Evolutionary conservation across 1,284 basidiomycete species (phyloP).

Genomic region (Agaricales sp.): DNA sequence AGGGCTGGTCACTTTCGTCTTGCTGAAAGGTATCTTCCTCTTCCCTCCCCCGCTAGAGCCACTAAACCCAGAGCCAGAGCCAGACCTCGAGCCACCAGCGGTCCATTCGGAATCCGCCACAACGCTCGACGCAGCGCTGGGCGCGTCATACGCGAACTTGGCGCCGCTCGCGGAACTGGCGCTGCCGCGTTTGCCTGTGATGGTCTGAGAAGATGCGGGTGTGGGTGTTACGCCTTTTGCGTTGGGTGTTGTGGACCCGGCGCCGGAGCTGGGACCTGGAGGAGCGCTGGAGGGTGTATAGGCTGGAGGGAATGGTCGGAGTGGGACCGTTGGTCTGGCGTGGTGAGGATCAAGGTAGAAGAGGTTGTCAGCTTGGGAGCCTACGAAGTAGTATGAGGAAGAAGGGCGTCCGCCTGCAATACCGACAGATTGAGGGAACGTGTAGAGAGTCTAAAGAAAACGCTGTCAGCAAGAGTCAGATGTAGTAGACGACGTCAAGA

Average conservation of each 20-base stretch:
- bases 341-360: constrained; percentile 98
- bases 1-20: not conserved
- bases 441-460: constrained; percentile 63
- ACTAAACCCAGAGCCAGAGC: too few relatives aligned
- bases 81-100: not conserved
- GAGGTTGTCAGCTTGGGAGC: constrained; percentile 78
- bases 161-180: too few relatives aligned
- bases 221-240: constrained; percentile 11
- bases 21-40: not conserved
- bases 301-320: not conserved
- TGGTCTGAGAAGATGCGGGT: not conserved
- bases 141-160: not conserved
- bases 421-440: constrained; percentile 91
- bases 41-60: not conserved
- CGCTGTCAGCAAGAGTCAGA: not conserved
- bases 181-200: too few relatives aligned
- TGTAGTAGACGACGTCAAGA: not conserved
- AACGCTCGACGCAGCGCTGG: not conserved
- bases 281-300: not conserved
- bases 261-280: too few relatives aligned
- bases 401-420: constrained; percentile 93
- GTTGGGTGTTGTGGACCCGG: constrained; percentile 10
- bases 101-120: not conserved
- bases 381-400: constrained; percentile 97
- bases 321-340: constrained; percentile 41